Evolutionary conservation across 306 rosid species (phyloP), one percentile per base, ranked within the genome.

Genomic region (Crotalaria pallida): DNA sequence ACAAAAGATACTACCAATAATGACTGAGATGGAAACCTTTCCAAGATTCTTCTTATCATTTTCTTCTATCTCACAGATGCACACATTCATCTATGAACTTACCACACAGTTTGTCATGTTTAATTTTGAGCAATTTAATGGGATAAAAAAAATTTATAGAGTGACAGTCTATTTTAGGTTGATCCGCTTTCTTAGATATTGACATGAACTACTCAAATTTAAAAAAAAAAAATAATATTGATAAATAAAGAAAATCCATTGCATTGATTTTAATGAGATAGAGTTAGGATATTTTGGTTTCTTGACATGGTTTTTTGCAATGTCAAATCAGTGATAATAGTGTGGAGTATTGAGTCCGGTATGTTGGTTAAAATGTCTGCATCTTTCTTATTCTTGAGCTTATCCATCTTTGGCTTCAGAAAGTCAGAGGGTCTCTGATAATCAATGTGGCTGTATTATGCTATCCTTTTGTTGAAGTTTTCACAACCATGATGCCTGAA

Each of bases 191-290:
- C 27, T 38, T 48, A 26, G 10, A 10, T 29, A 33, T 40, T 40
- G n/a, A 24, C 33, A 53, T 75, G 26, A 65, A n/a, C 60, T 45
- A n/a, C 73, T 57, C 31, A 63, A 51, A 52, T 58, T 63, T 61
- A n/a, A n/a, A n/a, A n/a, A n/a, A n/a, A n/a, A n/a, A n/a, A n/a
- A n/a, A n/a, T n/a, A n/a, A n/a, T n/a, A n/a, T n/a, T n/a, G n/a
- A n/a, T n/a, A n/a, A n/a, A n/a, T n/a, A n/a, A n/a, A n/a, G n/a
- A n/a, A n/a, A n/a, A n/a, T n/a, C n/a, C 24, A 1, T 15, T 1
- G 56, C 45, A 29, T 4, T 67, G 18, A 41, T 47, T 48, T 66
- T 22, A 58, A 9, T 33, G 36, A 13, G 55, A 40, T 17, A 6
- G 16, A 7, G 24, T 34, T 22, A 22, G 13, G 3, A 48, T 19